A percentile compares a stretch with the other conserved stretches of the same genome.
Evolutionary conservation across 306 rosid species (phyloP).

Genomic region (Pueraria montana): DNA sequence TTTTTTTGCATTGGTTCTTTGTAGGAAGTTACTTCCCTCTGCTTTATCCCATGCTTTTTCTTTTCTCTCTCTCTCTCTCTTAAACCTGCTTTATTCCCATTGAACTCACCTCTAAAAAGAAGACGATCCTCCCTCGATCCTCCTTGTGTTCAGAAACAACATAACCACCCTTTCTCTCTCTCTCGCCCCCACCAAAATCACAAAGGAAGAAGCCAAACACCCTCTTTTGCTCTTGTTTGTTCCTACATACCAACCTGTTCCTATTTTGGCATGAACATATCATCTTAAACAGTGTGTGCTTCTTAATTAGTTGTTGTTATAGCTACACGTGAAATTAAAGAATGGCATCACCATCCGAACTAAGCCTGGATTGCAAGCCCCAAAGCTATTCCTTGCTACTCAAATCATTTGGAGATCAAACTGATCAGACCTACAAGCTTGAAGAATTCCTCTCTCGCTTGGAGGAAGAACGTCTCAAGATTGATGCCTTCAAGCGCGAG

Average conservation of each 20-base stretch:
- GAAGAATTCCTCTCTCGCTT: constrained; percentile 87
- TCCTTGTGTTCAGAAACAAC: constrained; percentile 82
- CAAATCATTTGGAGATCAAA: constrained; percentile 78
- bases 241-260: constrained; percentile 62
- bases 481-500: constrained; percentile 98
- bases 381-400: constrained; percentile 83
- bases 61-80: constrained; percentile 58
- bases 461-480: constrained; percentile 95
- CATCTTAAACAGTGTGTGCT: constrained; percentile 39
- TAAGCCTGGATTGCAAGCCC: constrained; percentile 87
- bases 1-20: constrained; percentile 72
- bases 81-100: constrained; percentile 85
- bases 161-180: constrained; percentile 51
- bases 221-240: constrained; percentile 79
- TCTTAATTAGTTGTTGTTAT: background rate
- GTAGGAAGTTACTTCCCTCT: constrained; percentile 91
- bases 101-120: constrained; percentile 85
- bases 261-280: constrained; percentile 59
- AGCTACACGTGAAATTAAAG: constrained; percentile 27
- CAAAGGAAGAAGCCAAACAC: constrained; percentile 81
- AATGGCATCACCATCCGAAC: constrained; percentile 90
- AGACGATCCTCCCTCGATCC: constrained; percentile 83
- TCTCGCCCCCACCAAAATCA: constrained; percentile 55
- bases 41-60: constrained; percentile 72
- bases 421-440: constrained; percentile 76